Conservation (phyloP, 164 flowering plant species). For the Akebia trifoliata region DNA sequence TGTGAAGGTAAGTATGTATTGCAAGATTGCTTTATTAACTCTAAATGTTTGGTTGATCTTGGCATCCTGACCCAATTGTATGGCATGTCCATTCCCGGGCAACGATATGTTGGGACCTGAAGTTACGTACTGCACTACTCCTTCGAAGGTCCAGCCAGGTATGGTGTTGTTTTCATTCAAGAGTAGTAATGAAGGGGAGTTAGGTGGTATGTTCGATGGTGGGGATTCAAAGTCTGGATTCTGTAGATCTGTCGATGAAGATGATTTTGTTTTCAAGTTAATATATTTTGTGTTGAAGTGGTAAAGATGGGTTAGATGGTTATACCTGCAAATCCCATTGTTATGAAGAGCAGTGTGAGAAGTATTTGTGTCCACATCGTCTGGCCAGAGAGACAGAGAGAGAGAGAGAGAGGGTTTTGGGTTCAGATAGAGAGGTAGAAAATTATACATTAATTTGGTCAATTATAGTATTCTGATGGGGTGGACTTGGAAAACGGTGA, state of each 20-base stretch:
- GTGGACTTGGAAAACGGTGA: too few species aligned
- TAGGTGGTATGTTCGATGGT: conserved; percentile 26
- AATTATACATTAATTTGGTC: too few species aligned
- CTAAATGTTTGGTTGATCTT: conserved; percentile 45
- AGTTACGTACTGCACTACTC: conserved; percentile 34
- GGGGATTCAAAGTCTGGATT: conserved; percentile 49
- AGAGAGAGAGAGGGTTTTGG: too few species aligned
- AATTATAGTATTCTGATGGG: too few species aligned
- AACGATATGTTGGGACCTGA: conserved; percentile 18
- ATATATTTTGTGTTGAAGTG: not conserved
- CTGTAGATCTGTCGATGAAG: conserved; percentile 26
- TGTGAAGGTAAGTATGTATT: conserved; percentile 35
- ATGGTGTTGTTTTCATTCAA: conserved; percentile 26
- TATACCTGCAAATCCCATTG: conserved; percentile 6
- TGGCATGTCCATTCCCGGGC: conserved; percentile 36
- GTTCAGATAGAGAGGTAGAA: too few species aligned
- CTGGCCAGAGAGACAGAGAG: too few species aligned
- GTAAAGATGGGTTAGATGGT: not conserved
- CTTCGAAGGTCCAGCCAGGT: conserved; percentile 43
- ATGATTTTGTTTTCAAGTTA: not conserved
- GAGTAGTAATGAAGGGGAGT: conserved; percentile 17
- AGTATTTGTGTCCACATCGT: not conserved
- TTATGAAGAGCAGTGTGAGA: conserved; percentile 1
- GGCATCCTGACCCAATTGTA: conserved; percentile 38
- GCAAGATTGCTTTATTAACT: conserved; percentile 15